Evolutionary conservation across 2,329 filamentous ascomycete genomes (phyloP).

Genomic region (Aulographum hederae): DNA sequence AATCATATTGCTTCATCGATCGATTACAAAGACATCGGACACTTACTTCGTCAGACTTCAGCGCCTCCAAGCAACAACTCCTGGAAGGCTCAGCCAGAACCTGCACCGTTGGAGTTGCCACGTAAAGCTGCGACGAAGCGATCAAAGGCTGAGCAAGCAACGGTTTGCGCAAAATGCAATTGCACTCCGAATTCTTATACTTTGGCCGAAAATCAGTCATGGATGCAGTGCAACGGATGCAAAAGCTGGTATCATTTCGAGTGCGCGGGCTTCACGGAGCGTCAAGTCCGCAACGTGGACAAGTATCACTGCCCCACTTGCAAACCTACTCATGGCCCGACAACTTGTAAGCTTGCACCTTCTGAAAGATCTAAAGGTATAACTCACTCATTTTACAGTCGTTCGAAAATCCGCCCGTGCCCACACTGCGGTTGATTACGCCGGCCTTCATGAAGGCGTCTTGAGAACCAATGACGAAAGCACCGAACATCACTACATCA

Average conservation of each 20-base stretch:
- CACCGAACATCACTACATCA: conserved; percentile 48
- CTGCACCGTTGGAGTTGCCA: too few relatives aligned
- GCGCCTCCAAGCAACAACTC: too few relatives aligned
- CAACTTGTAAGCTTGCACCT: conserved; percentile 30
- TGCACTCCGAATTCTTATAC: conserved; percentile 32
- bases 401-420: conserved; percentile 48
- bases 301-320: conserved; percentile 47
- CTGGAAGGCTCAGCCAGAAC: too few relatives aligned
- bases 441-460: conserved; percentile 46
- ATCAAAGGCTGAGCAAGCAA: conserved; percentile 16
- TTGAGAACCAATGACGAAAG: conserved; percentile 41
- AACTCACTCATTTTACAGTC: conserved; percentile 16
- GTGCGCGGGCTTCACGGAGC: conserved; percentile 46
- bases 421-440: conserved; percentile 49
- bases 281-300: conserved; percentile 46
- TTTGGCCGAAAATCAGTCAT: conserved; percentile 38
- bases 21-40: too few relatives aligned
- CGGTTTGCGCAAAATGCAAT: conserved; percentile 38
- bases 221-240: conserved; percentile 52
- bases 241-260: conserved; percentile 51
- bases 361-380: conserved; percentile 1
- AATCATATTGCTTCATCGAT: too few relatives aligned
- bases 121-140: too few relatives aligned
- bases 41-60: too few relatives aligned
- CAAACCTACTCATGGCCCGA: conserved; percentile 40